Conservation (phyloP, 2,329 filamentous ascomycete genomes). For the Cordyceps cateniannulata region DNA sequence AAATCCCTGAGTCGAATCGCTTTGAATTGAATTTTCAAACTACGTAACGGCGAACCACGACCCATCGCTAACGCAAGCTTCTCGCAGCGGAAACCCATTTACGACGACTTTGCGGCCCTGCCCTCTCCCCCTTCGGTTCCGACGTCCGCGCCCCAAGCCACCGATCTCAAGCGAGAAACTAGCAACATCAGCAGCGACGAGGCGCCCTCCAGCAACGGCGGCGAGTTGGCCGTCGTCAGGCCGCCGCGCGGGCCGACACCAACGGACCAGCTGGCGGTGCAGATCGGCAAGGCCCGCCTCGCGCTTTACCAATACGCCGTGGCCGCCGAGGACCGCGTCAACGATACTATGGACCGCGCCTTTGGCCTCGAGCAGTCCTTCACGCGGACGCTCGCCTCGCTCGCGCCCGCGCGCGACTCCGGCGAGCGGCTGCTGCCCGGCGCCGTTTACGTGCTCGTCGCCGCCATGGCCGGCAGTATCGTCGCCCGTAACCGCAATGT, state of each 20-base stretch:
- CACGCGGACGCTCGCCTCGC: constrained; percentile 78
- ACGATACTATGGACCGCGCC: constrained; percentile 70
- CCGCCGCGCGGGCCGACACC: constrained; percentile 57
- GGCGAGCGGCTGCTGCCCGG: constrained; percentile 88
- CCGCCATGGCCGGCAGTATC: constrained; percentile 92
- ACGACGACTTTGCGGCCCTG: constrained; percentile 57
- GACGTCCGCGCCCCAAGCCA: not conserved
- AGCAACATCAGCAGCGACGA: not conserved
- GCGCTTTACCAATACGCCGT: constrained; percentile 72
- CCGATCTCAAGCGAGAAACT: not conserved
- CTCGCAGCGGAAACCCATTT: constrained; percentile 62
- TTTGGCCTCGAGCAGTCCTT: constrained; percentile 85
- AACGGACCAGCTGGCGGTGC: constrained; percentile 78
- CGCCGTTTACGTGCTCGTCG: constrained; percentile 84
- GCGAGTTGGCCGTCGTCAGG: constrained; percentile 15
- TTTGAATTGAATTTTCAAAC: not conserved
- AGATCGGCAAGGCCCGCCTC: constrained; percentile 75
- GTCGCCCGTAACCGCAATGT: constrained; percentile 82
- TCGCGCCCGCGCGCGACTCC: constrained; percentile 78
- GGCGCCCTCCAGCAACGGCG: constrained; percentile 8
- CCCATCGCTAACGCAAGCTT: not conserved
- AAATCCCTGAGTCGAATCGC: not conserved
- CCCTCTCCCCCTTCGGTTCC: not conserved
- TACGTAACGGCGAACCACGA: constrained; percentile 15
- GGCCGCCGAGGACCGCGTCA: constrained; percentile 73